Base-by-base conservation (phyloP, 495 filamentous ascomycete genomes). In the Penicillium dipodomyicola region DNA sequence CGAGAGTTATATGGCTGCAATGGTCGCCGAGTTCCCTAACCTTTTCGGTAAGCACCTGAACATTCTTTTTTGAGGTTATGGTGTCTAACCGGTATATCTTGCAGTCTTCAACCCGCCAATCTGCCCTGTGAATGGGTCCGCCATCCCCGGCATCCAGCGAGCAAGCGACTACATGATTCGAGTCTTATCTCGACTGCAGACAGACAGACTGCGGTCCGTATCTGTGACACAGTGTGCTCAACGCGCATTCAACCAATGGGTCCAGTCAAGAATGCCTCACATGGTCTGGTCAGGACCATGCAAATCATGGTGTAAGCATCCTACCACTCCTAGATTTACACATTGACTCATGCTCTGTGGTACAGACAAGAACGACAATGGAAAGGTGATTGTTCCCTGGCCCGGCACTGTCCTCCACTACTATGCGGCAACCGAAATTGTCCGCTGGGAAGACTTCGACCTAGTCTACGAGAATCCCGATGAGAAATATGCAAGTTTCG, bases 1-100 rank as follows among this genome's bases (percentile, higher is more conserved):
- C 33, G 57, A 59, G 43, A 59, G 57, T n/a, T 59, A 59, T 15
- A 59, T 59, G 57, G 51, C 57, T n/a, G 52, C 57, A 19, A 59
- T 59, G 57, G 52, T 55, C 12, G 57, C 57, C 15, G 43, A 42
- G n/a, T 59, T 55, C 20, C 57, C 57, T 15, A 59, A 59, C 35
- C 19, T 59, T 3, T 59, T 59, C 8, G 57, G 57, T 59, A 11
- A 29, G 37, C 25, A 42, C 3, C 9, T 5, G 9, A 12, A 20
- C 32, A 3, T 10, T 5, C 5, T 48, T 48, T n/a, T 48, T 48
- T n/a, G 29, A 7, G 14, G 1, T 22, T 5, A 23, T 5, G 7
- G 14, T 32, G 22, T 8, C 39, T 33, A 42, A 37, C 3, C 7
- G 15, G n/a, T 14, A 1, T 39, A 10, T 17, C 8, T 19, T 4